These are phyloP conservation scores for Microdochium paspali DNA, from an alignment of 2,329 filamentous ascomycete genomes.

Conservation along the genomic window DNA sequence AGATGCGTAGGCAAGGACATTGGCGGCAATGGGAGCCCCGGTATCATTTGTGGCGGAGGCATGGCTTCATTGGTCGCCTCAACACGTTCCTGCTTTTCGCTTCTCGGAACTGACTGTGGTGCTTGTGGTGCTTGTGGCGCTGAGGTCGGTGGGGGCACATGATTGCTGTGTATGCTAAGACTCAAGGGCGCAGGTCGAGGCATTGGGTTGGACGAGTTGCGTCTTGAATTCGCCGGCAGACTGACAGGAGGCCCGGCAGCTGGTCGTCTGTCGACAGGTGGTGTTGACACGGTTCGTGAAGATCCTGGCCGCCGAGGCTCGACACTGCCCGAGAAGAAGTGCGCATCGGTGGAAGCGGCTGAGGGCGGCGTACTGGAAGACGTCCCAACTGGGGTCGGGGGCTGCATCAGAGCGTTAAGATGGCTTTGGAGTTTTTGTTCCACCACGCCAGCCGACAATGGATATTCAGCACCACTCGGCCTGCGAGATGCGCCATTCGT, in stretches of 20 bases:
- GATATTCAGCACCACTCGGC: conserved; percentile 24
- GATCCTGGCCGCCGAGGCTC: conserved; percentile 19
- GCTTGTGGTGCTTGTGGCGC: background rate
- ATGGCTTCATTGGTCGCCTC: conserved; percentile 7
- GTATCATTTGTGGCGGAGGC: conserved; percentile 31
- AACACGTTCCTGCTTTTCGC: conserved; percentile 2
- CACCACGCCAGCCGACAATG: conserved; percentile 25
- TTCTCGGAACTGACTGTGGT: background rate
- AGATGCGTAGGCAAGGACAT: conserved; percentile 59
- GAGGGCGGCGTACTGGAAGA: background rate
- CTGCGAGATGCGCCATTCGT: conserved; percentile 7
- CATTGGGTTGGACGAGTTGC: conserved; percentile 40
- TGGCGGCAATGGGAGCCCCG: conserved; percentile 51
- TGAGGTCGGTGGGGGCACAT: background rate
- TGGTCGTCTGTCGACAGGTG: conserved; percentile 33
- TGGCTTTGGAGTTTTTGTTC: conserved; percentile 18
- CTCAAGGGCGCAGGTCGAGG: conserved; percentile 33
- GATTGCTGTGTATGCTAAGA: conserved; percentile 20
- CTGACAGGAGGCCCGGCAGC: conserved; percentile 18
- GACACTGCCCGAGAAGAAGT: conserved; percentile 3
- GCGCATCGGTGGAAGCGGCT: background rate
- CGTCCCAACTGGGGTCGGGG: background rate
- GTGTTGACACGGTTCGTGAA: conserved; percentile 40
- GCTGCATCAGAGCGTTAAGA: background rate
- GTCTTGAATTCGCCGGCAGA: conserved; percentile 25